These are phyloP conservation scores for Podila epigama DNA, from an alignment of 192 early-diverging fungal genomes.

Conservation along the genomic window DNA sequence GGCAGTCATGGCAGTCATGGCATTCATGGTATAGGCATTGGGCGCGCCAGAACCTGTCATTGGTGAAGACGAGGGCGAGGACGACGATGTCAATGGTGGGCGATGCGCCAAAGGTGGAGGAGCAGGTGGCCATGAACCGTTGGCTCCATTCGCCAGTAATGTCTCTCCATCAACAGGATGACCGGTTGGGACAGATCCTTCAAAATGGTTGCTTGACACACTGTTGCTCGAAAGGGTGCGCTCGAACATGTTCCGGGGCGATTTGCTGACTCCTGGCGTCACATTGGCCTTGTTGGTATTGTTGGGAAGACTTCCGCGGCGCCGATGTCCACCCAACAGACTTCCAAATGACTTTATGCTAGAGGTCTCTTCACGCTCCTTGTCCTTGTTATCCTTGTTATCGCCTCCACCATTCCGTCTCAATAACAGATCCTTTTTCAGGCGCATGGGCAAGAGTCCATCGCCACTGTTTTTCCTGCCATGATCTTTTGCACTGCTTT, in stretches of 20 bases:
- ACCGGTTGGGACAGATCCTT: not conserved
- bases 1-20: not conserved
- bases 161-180: too few species aligned
- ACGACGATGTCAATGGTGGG: too few species aligned
- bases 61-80: not conserved
- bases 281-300: not conserved
- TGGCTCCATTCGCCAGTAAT: too few species aligned
- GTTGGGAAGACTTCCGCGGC: constrained; percentile 6
- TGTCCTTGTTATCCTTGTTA: constrained; percentile 4
- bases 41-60: too few species aligned
- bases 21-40: not conserved
- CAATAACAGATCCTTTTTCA: constrained; percentile 31
- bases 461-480: constrained; percentile 34
- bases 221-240: constrained; percentile 4
- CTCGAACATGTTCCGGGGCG: not conserved
- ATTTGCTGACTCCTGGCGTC: not conserved
- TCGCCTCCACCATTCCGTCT: constrained; percentile 9
- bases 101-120: too few species aligned
- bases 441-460: constrained; percentile 13
- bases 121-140: too few species aligned
- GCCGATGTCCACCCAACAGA: constrained; percentile 5
- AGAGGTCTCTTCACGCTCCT: constrained; percentile 6
- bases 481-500: not conserved
- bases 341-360: not conserved
- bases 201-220: not conserved